Evolutionary conservation across 2,329 filamentous ascomycete genomes (phyloP).

Genomic region (Cytospora chrysosperma): DNA sequence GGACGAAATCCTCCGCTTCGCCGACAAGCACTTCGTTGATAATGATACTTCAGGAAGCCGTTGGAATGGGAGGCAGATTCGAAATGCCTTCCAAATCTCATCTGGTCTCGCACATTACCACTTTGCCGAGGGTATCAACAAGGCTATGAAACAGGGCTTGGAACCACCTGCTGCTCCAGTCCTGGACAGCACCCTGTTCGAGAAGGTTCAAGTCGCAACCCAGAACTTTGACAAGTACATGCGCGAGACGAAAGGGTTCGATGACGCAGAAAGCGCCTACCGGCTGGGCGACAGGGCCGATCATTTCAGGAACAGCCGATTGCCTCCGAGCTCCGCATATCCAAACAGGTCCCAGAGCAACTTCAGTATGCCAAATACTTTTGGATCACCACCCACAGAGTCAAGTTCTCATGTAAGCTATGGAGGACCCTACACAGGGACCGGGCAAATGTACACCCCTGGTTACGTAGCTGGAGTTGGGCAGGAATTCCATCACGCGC

Average conservation of each 20-base stretch:
- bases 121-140: neutral
- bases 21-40: neutral
- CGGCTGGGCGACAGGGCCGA: neutral
- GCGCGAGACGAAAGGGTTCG: neutral
- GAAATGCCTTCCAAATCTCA: constrained; percentile 36
- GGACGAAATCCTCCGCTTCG: neutral
- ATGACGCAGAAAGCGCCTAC: neutral
- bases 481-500: no score
- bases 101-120: neutral
- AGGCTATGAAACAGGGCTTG: neutral
- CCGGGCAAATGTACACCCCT: no score
- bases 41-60: constrained; percentile 24
- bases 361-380: neutral
- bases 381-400: neutral
- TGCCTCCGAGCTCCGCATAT: neutral
- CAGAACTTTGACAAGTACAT: neutral
- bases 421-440: no score
- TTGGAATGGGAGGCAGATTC: constrained; percentile 37
- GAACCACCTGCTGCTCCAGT: neutral
- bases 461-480: no score
- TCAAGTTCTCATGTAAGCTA: no score
- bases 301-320: neutral
- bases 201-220: neutral
- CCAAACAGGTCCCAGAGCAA: neutral
- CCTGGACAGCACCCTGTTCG: neutral